Evolutionary conservation across 2,329 filamentous ascomycete species (phyloP).

Genomic region (Paramyrothecium sp.): DNA sequence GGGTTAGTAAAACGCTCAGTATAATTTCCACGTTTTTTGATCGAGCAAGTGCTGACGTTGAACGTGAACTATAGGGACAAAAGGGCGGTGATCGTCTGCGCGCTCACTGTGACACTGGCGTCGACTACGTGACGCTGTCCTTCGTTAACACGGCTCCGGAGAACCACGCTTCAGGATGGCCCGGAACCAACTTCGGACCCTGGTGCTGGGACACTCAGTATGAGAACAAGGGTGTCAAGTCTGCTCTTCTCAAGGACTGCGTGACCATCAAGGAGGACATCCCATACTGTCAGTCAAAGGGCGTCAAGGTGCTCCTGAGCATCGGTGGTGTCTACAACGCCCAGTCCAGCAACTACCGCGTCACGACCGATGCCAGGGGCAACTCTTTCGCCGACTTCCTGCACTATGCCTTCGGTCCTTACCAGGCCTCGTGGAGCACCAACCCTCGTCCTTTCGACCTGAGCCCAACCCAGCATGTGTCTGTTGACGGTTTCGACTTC

Average conservation of each 20-base stretch:
- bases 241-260: constrained; percentile 34
- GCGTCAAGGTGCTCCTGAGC: constrained; percentile 42
- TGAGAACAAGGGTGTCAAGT: constrained; percentile 16
- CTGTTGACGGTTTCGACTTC: constrained; percentile 42
- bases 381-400: constrained; percentile 35
- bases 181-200: constrained; percentile 37
- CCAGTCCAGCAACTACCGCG: constrained; percentile 27
- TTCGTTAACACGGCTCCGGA: constrained; percentile 38
- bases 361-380: constrained; percentile 27
- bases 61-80: constrained; percentile 30
- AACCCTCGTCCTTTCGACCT: constrained; percentile 39
- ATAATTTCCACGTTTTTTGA: too few relatives aligned
- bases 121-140: constrained; percentile 35
- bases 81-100: constrained; percentile 26
- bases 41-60: not conserved
- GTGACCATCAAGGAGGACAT: constrained; percentile 35
- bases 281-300: constrained; percentile 36
- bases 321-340: constrained; percentile 33
- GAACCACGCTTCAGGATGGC: constrained; percentile 29
- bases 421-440: constrained; percentile 19
- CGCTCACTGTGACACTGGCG: constrained; percentile 32
- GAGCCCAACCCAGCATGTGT: constrained; percentile 17
- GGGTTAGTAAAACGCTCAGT: constrained; percentile 23
- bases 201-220: constrained; percentile 31
- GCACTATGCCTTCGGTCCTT: constrained; percentile 36